Conservation (phyloP, 2,329 filamentous ascomycete genomes). For the Phialophora verrucosa region DNA sequence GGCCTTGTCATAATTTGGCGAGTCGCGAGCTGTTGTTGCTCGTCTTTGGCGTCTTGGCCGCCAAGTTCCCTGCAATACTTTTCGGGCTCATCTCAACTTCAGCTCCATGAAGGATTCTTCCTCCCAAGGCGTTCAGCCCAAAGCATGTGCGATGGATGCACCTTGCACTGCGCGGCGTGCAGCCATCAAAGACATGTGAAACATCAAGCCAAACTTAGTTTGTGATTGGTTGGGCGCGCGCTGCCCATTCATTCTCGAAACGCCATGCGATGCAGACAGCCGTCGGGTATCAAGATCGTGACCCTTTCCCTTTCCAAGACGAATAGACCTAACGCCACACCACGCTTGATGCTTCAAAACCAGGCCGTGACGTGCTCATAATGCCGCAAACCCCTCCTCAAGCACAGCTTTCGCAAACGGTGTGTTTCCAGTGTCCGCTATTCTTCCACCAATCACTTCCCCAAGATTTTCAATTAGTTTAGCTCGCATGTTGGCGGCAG, state of each 20-base stretch:
- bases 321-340: slow-evolving; percentile 5
- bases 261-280: slow-evolving; percentile 9
- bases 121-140: neutral
- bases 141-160: neutral
- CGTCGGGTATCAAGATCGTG: slow-evolving; percentile 19
- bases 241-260: slow-evolving; percentile 9
- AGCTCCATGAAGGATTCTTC: neutral
- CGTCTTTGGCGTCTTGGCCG: no score
- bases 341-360: slow-evolving; percentile 13
- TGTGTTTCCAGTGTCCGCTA: slow-evolving; percentile 50
- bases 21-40: no score
- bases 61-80: neutral
- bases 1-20: no score
- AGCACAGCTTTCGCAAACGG: slow-evolving; percentile 50
- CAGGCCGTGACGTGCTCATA: slow-evolving; percentile 13
- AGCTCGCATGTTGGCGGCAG: slow-evolving; percentile 48
- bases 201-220: neutral
- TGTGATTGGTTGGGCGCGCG: neutral
- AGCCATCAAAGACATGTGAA: neutral
- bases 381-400: slow-evolving; percentile 27
- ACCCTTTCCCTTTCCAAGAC: slow-evolving; percentile 1
- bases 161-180: neutral
- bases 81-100: neutral
- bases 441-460: slow-evolving; percentile 48
- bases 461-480: slow-evolving; percentile 55